A percentile compares a stretch with the other conserved stretches of the same genome.
These are phyloP conservation scores for Lipomyces anomalus DNA, from an alignment of 805 yeast species.

Conservation along the genomic window DNA sequence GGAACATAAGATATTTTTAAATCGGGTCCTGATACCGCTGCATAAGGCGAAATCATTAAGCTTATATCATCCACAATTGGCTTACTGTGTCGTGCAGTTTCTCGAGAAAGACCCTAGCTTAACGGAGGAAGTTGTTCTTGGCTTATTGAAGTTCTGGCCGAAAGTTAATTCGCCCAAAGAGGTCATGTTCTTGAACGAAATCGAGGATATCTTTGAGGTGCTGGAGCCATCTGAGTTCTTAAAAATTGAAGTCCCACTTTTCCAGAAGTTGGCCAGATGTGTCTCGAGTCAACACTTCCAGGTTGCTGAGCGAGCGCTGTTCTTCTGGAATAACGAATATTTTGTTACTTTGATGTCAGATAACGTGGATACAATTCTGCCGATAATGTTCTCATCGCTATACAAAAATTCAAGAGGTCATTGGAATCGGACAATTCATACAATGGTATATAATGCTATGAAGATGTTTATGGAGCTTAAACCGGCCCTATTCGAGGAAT, in stretches of 20 bases:
- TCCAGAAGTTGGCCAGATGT: constrained; percentile 90
- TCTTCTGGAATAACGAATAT: constrained; percentile 92
- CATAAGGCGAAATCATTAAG: constrained; percentile 88
- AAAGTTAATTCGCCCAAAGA: constrained; percentile 92
- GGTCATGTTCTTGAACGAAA: constrained; percentile 89
- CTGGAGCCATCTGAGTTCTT: constrained; percentile 90
- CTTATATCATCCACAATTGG: constrained; percentile 91
- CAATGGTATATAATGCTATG: constrained; percentile 83
- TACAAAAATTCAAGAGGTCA: constrained; percentile 76
- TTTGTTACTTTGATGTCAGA: constrained; percentile 86
- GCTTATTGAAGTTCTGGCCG: constrained; percentile 92
- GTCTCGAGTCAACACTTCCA: constrained; percentile 94
- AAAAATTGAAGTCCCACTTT: constrained; percentile 86
- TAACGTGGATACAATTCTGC: constrained; percentile 79
- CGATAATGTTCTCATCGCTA: constrained; percentile 83
- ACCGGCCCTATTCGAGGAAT: constrained; percentile 84
- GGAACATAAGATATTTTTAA: constrained; percentile 87
- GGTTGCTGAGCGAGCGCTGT: constrained; percentile 90
- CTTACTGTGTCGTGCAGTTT: constrained; percentile 95
- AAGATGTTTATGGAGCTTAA: constrained; percentile 90
- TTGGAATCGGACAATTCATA: constrained; percentile 93
- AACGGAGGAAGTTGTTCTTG: constrained; percentile 96
- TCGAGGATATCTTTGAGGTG: constrained; percentile 94
- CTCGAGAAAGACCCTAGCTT: constrained; percentile 86
- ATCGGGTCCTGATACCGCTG: constrained; percentile 80